A percentile compares a stretch with the other conserved stretches of the same genome.
These are phyloP conservation scores for Tetrapyrgos nigripes DNA, from an alignment of 1,284 basidiomycete genomes.

Conservation along the genomic window DNA sequence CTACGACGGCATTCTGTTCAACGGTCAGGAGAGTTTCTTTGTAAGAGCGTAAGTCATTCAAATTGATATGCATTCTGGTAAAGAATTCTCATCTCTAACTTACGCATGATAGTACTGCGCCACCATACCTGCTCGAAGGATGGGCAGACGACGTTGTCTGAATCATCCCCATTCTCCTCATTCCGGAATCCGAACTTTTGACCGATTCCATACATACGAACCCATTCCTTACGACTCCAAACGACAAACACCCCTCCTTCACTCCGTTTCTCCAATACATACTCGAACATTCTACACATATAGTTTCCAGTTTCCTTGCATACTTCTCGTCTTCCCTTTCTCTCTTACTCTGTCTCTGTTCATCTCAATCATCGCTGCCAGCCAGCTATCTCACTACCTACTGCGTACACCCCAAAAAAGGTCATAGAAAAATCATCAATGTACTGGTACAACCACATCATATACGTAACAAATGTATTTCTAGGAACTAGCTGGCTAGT, in stretches of 20 bases:
- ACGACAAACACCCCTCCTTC: background rate
- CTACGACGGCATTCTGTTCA: conserved; percentile 45
- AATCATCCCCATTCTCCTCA: background rate
- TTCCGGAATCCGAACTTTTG: no score
- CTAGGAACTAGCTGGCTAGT: no score
- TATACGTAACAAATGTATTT: no score
- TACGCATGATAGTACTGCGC: background rate
- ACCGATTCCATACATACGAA: no score
- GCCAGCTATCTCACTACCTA: background rate
- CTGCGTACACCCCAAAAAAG: background rate
- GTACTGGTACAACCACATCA: no score
- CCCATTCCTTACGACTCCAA: background rate
- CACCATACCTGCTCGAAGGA: background rate
- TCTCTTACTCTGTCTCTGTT: background rate
- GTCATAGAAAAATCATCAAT: no score
- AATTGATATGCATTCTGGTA: background rate
- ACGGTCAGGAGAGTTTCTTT: conserved; percentile 34
- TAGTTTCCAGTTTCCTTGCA: background rate
- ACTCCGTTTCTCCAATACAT: no score
- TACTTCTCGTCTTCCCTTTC: background rate
- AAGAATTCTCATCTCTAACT: background rate
- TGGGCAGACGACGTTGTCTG: background rate
- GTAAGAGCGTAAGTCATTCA: conserved; percentile 3
- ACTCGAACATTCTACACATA: background rate
- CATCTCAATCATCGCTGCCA: background rate